A percentile compares a stretch with the other conserved stretches of the same genome.
phyloP scores from a whole-genome alignment of 2,329 filamentous ascomycete genomes.

The Bertia moriformis region DNA sequence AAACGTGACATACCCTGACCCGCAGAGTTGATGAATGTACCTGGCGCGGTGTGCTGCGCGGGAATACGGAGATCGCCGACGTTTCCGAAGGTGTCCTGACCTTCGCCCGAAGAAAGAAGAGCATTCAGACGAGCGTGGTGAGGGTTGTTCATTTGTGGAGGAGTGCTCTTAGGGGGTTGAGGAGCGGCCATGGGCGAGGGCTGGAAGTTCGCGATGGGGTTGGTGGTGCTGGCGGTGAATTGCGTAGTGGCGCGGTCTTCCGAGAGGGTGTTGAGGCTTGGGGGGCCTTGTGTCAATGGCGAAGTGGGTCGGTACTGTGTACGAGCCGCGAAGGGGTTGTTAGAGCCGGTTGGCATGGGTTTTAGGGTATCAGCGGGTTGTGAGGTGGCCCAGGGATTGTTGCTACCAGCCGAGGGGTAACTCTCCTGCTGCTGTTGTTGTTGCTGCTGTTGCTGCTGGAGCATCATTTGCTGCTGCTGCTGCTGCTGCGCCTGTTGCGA shows the following conservation, averaged over 20 bases:
- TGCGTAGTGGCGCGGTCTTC: conserved; percentile 51
- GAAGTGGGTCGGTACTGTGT: neutral
- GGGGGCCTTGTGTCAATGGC: conserved; percentile 35
- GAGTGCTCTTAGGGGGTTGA: neutral
- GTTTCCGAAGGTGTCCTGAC: conserved; percentile 94
- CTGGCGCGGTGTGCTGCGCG: conserved; percentile 88
- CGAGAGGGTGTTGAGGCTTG: conserved; percentile 49
- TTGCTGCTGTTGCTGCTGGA: conserved; percentile 7
- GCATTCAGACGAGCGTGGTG: conserved; percentile 70
- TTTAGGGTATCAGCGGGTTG: conserved; percentile 39
- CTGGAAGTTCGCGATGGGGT: conserved; percentile 43
- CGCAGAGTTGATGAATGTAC: conserved; percentile 90
- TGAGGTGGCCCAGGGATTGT: conserved; percentile 79
- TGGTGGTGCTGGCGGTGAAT: conserved; percentile 36
- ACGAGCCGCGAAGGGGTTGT: conserved; percentile 73
- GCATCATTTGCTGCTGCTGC: conserved; percentile 17
- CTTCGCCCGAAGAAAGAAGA: conserved; percentile 73
- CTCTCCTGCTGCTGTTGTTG: conserved; percentile 32
- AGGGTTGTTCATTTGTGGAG: conserved; percentile 32
- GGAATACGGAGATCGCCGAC: conserved; percentile 92
- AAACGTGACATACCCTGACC: conserved; percentile 64
- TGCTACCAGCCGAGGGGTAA: conserved; percentile 62
- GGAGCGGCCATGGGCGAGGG: no score
- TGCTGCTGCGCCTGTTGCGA: conserved; percentile 17
- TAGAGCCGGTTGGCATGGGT: conserved; percentile 82